Conservation (phyloP, 371 early-diverging fungal species). For the Choanephora cucurbitarum region DNA sequence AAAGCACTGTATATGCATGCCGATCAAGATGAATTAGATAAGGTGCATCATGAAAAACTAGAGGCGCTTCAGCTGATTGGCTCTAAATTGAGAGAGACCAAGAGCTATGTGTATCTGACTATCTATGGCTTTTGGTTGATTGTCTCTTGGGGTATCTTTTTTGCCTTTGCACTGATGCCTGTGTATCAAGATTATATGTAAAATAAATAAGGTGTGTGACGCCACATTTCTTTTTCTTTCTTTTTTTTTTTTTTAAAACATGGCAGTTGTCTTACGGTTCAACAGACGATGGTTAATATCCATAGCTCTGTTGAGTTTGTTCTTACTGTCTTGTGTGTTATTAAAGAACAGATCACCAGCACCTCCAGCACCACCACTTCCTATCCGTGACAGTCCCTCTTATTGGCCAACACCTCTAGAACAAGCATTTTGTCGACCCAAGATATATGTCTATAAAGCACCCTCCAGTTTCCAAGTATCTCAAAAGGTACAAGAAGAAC, state of each 20-base stretch:
- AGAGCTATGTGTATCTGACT: slow-evolving; percentile 28
- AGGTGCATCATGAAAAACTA: slow-evolving; percentile 10
- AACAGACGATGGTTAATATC: slow-evolving; percentile 20
- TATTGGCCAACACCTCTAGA: slow-evolving; percentile 60
- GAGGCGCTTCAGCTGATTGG: slow-evolving; percentile 33
- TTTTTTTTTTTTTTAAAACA: neutral
- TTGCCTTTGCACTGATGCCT: slow-evolving; percentile 52
- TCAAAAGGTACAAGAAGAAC: slow-evolving; percentile 27
- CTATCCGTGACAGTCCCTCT: slow-evolving; percentile 24
- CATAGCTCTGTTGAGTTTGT: slow-evolving; percentile 3
- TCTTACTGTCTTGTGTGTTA: neutral
- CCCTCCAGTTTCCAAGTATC: slow-evolving; percentile 45
- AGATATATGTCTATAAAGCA: slow-evolving; percentile 57
- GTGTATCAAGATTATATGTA: slow-evolving; percentile 39
- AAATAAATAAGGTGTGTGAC: slow-evolving; percentile 13
- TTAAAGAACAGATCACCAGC: slow-evolving; percentile 10
- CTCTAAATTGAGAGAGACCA: slow-evolving; percentile 23
- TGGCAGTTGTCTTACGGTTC: slow-evolving; percentile 18
- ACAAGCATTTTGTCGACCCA: slow-evolving; percentile 50
- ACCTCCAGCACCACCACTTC: slow-evolving; percentile 41
- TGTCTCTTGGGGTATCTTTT: slow-evolving; percentile 44
- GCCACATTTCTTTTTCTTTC: neutral
- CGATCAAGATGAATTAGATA: slow-evolving; percentile 14
- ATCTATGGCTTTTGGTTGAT: slow-evolving; percentile 41
- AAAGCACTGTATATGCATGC: slow-evolving; percentile 21